A percentile compares a stretch with the other conserved stretches of the same genome.
These are phyloP conservation scores for Fremontodendron californicum DNA, from an alignment of 345 rosid genomes.

Conservation along the genomic window DNA sequence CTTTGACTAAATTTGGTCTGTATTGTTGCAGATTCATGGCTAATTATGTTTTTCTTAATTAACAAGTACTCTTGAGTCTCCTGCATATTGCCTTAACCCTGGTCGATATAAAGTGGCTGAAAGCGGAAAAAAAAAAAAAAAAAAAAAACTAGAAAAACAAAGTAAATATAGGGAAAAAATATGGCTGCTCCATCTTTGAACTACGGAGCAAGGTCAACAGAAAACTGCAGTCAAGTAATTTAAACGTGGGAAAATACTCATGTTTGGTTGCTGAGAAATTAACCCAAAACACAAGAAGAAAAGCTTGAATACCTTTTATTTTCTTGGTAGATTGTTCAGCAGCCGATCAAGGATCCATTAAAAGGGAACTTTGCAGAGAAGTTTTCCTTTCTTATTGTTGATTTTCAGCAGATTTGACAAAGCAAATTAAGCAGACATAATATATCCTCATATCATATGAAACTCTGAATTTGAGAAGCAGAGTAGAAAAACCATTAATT, in stretches of 20 bases:
- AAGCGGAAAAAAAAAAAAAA: too few species aligned
- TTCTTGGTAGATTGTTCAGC: background rate
- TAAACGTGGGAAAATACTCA: too few species aligned
- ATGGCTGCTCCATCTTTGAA: too few species aligned
- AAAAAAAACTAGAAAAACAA: too few species aligned
- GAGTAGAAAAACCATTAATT: background rate
- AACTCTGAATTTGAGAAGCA: background rate
- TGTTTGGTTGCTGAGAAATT: background rate
- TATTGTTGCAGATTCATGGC: background rate
- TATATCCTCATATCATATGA: background rate
- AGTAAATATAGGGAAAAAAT: too few species aligned
- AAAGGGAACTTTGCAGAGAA: background rate
- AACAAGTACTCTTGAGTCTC: too few species aligned
- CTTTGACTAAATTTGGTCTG: background rate
- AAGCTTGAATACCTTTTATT: background rate
- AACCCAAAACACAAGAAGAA: background rate
- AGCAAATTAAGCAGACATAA: background rate
- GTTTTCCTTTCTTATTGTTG: too few species aligned
- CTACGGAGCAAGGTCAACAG: too few species aligned
- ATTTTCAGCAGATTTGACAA: background rate
- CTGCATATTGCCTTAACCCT: too few species aligned
- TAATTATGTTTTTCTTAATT: too few species aligned
- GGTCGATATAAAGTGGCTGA: too few species aligned
- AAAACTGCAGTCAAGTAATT: too few species aligned
- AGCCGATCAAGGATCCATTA: background rate